These are phyloP conservation scores for Tuber calosporum DNA, from an alignment of 495 filamentous ascomycete species.

Conservation along the genomic window DNA sequence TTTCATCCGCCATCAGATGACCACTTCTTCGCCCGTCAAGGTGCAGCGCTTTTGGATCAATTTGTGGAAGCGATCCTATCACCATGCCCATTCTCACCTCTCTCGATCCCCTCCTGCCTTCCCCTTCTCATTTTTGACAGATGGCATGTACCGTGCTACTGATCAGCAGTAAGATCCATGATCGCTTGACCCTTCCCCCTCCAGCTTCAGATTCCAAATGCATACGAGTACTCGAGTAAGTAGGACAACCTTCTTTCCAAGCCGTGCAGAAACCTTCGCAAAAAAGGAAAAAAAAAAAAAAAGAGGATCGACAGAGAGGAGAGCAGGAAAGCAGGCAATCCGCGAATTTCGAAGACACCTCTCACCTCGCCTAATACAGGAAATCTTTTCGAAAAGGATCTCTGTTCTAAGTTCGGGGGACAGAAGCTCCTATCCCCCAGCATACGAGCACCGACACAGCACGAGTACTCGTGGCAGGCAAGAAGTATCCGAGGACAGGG, in stretches of 20 bases:
- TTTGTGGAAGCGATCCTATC: not conserved
- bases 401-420: not conserved
- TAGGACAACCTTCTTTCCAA: constrained; percentile 36
- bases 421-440: not conserved
- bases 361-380: not conserved
- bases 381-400: not conserved
- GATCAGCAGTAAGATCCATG: constrained; percentile 4
- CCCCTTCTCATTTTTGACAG: not conserved
- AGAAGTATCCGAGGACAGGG: too few species aligned
- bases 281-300: not conserved
- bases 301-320: not conserved
- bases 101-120: not conserved
- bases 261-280: not conserved
- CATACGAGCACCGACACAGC: not conserved
- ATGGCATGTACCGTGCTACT: not conserved
- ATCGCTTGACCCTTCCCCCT: constrained; percentile 30
- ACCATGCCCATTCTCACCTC: not conserved
- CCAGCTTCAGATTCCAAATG: constrained; percentile 13
- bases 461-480: too few species aligned
- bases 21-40: too few species aligned
- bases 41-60: too few species aligned
- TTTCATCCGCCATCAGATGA: too few species aligned
- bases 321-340: not conserved
- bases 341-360: not conserved
- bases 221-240: constrained; percentile 14